Conservation (phyloP, 139 green algal species). For the Chlamydomonas applanata region DNA sequence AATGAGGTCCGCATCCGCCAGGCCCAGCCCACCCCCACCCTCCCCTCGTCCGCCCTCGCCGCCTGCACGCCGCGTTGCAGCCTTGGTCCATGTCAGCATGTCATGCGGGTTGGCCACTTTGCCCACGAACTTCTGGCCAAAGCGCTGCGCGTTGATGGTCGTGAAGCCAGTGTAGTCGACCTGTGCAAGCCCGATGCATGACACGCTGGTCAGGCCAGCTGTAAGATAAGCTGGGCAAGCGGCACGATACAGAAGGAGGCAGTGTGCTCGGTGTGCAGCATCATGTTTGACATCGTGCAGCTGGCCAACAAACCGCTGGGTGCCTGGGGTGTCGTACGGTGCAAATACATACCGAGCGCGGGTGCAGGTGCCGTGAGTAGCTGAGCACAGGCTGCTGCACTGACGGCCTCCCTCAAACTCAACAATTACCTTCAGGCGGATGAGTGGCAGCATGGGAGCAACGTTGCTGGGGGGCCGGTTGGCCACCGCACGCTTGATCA, state of each 20-base stretch:
- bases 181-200: conserved; percentile 7
- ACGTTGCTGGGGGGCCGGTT: neutral
- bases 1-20: conserved; percentile 16
- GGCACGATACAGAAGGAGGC: too few relatives aligned
- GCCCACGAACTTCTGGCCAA: conserved; percentile 94
- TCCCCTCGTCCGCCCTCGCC: neutral
- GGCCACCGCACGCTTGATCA: conserved; percentile 24
- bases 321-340: too few relatives aligned
- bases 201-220: conserved; percentile 23
- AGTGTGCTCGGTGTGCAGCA: too few relatives aligned
- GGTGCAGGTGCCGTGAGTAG: too few relatives aligned
- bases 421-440: conserved; percentile 50
- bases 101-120: conserved; percentile 97
- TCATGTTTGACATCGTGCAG: too few relatives aligned
- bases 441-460: conserved; percentile 63
- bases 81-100: conserved; percentile 91
- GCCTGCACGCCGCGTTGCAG: conserved; percentile 4
- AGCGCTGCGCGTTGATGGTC: conserved; percentile 93
- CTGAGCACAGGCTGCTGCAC: too few relatives aligned
- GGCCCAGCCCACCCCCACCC: neutral
- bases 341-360: too few relatives aligned
- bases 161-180: conserved; percentile 96
- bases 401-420: neutral
- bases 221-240: conserved; percentile 67
- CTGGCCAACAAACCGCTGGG: too few relatives aligned